Conservation (phyloP, 352 stramenopile genomes). For the Globisporangium spiculum region DNA sequence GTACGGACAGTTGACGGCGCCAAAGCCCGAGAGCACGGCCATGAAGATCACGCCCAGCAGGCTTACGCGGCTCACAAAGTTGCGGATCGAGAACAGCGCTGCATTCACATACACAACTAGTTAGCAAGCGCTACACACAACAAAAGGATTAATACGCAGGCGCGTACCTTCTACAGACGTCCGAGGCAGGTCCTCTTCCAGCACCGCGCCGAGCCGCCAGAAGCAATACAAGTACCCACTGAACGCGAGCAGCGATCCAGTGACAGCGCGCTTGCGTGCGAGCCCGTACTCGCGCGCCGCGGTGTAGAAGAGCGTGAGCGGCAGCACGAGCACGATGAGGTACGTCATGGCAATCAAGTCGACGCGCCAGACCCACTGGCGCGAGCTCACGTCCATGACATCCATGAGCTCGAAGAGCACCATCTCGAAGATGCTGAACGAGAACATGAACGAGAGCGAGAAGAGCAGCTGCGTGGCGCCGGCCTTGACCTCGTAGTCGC, state of each 20-base stretch:
- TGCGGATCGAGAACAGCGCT: slow-evolving; percentile 75
- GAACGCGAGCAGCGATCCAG: slow-evolving; percentile 27
- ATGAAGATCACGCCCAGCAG: slow-evolving; percentile 81
- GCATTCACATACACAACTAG: slow-evolving; percentile 6
- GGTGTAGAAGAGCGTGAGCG: slow-evolving; percentile 73
- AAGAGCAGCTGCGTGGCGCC: slow-evolving; percentile 62
- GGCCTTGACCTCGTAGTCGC: slow-evolving; percentile 76
- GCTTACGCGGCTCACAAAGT: slow-evolving; percentile 81
- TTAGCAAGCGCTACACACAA: neutral
- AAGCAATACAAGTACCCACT: slow-evolving; percentile 72
- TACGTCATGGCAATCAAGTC: slow-evolving; percentile 80
- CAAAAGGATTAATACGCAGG: neutral
- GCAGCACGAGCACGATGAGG: slow-evolving; percentile 71
- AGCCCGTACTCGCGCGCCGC: slow-evolving; percentile 64
- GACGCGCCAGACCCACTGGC: slow-evolving; percentile 74
- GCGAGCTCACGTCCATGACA: slow-evolving; percentile 53
- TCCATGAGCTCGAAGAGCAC: slow-evolving; percentile 80
- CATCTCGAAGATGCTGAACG: slow-evolving; percentile 77
- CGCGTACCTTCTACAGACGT: slow-evolving; percentile 46
- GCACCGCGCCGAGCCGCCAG: slow-evolving; percentile 58
- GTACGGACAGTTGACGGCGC: slow-evolving; percentile 82
- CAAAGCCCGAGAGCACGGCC: slow-evolving; percentile 78
- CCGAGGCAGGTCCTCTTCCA: slow-evolving; percentile 39
- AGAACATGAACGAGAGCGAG: slow-evolving; percentile 71
- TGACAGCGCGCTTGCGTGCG: slow-evolving; percentile 19